Evolutionary conservation across 2,329 filamentous ascomycete species (phyloP).

Genomic region (Gliomastix tumulicola): DNA sequence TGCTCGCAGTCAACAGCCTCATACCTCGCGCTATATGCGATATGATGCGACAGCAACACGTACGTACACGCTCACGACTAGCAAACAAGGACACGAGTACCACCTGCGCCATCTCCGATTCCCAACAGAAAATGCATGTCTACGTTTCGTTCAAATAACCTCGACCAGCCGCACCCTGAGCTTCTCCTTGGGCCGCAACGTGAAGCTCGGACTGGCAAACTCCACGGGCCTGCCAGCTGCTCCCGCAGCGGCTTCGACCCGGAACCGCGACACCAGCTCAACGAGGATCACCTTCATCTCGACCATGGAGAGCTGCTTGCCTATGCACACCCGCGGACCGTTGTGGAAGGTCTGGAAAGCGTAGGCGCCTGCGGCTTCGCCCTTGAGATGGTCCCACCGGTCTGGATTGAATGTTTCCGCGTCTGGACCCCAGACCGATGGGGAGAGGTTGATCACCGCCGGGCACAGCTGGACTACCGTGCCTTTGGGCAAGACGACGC

Average conservation of each 20-base stretch:
- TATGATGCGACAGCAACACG: too few species aligned
- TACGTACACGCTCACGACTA: too few species aligned
- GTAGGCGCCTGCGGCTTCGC: constrained; percentile 15
- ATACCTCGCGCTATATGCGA: too few species aligned
- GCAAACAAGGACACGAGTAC: too few species aligned
- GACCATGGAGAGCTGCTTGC: constrained; percentile 22
- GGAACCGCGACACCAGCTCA: constrained; percentile 21
- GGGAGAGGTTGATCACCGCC: constrained; percentile 24
- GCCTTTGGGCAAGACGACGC: constrained; percentile 26
- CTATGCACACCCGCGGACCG: constrained; percentile 29
- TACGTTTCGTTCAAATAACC: neutral
- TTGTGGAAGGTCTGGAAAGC: constrained; percentile 27
- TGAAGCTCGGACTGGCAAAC: constrained; percentile 8
- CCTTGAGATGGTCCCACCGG: constrained; percentile 23
- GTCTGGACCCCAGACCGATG: constrained; percentile 26
- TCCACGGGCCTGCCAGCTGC: constrained; percentile 1
- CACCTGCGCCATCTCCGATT: too few species aligned
- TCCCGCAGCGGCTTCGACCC: constrained; percentile 12
- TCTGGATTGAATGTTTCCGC: constrained; percentile 25
- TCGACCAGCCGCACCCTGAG: constrained; percentile 6
- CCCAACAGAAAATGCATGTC: too few species aligned
- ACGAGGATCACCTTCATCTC: constrained; percentile 28
- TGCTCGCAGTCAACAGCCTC: too few species aligned
- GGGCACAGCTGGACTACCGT: constrained; percentile 28
- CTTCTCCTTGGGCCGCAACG: constrained; percentile 9